These are phyloP conservation scores for Litchi chinensis DNA, from an alignment of 345 rosid species.

Conservation along the genomic window DNA sequence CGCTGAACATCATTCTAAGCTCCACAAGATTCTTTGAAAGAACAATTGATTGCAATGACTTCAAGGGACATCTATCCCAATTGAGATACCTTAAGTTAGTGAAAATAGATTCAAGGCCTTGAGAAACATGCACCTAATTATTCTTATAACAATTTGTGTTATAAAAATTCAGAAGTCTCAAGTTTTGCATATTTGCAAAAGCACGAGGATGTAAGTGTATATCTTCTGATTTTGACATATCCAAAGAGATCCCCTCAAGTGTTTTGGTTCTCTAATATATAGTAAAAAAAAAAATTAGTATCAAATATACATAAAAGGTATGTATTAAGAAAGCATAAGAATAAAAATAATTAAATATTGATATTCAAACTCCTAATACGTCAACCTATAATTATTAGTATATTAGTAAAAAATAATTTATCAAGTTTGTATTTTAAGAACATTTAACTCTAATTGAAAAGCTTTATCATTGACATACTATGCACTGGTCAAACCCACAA, in stretches of 20 bases:
- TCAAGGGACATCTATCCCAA: constrained; percentile 22
- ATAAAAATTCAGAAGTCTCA: constrained; percentile 16
- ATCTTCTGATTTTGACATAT: constrained; percentile 4
- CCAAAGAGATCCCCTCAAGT: constrained; percentile 10
- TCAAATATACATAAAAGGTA: no score
- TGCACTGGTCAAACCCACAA: no score
- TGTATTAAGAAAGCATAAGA: no score
- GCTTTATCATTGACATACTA: no score
- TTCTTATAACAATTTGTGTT: background rate
- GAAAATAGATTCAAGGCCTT: background rate
- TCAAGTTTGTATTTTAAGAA: no score
- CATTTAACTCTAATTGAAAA: no score
- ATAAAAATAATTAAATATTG: no score
- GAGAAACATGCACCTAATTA: background rate
- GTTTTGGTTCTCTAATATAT: background rate
- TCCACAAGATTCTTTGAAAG: background rate
- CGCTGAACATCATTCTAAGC: constrained; percentile 5
- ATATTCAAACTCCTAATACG: no score
- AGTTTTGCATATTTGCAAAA: background rate
- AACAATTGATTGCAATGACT: background rate
- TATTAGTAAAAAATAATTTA: no score
- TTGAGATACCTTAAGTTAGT: constrained; percentile 4
- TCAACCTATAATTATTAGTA: no score
- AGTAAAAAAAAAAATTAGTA: background rate
- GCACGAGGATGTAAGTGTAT: background rate